Evolutionary conservation across 305 asterid species (phyloP), one percentile per base, ranked within the genome.

Genomic region (Striga hermonthica): DNA sequence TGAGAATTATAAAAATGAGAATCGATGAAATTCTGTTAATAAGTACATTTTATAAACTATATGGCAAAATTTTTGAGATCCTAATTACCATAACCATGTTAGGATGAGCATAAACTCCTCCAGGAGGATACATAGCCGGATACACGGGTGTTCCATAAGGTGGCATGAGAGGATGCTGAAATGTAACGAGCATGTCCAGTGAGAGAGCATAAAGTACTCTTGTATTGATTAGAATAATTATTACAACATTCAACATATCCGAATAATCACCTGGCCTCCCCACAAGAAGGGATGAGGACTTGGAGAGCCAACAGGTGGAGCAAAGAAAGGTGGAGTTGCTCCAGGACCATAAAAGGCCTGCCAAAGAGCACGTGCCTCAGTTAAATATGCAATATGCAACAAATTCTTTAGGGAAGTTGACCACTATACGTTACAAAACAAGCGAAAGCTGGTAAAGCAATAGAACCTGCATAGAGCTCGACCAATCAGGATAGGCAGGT

Each of bases 281-380:
- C 95, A 89, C 79, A 87, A 1, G 78, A 82, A 89, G 50, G 95
- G 93, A 78, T 89, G 96, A 5, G 95, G 89, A 70, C 89, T 68
- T 11, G 86, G 88, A 72, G 96, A 87, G 69, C 90, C 82, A 76
- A 83, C 87, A 66, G 91, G 69, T 53, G 96, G 75, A 54, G 95
- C 85, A 70, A 84, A 89, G 76, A 80, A 85, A 52, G 91, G 91
- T 6, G 91, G 93, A 67, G 94, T 62, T 70, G 83, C 91, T 74
- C 95, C 93, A 72, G 84, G 83, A 57, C 95, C 86, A 78, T 89
- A 89, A 77, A 87, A 83, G 53, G 94, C 94, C 97, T 89, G 68
- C 60, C 41, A 70, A 45, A 53, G 62, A 64, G 64, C 60, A 58
- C 15, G 28, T 11, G 7, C 11, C 3, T 55, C 45, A 8, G 58